Evolutionary conservation across 2,329 filamentous ascomycete genomes (phyloP), one percentile per base, ranked within the genome.

Genomic region (Phialophora expanda): DNA sequence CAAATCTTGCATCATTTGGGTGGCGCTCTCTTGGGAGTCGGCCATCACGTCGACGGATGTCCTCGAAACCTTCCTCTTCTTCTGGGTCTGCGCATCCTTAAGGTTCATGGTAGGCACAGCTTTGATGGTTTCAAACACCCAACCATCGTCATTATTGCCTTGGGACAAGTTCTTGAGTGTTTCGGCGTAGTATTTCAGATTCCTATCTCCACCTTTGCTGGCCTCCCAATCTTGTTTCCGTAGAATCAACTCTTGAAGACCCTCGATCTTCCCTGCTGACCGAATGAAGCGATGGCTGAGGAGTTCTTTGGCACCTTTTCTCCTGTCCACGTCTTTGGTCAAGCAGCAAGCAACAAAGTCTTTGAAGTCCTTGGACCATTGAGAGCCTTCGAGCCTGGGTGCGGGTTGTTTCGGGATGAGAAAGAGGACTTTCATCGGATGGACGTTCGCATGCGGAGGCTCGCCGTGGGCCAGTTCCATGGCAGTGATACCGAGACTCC

Each of bases 101-200:
- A 86, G 83, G 3, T 82, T 84, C 34, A 89, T 82, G 67, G 81
- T 78, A 0, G 90, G 92, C 7, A 83, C 78, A 11, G 86, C 85
- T 77, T 91, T 95, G 75, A 98, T 88, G 0, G 94, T 98, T 74
- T 97, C 94, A 75, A 98, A 98, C 1, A 96, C 90, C 94, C 94
- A 98, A 70, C 91, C 93, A 69, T 97, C 92, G 17, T 91, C 84
- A 4, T 93, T 89, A 44, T 86, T 83, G 70, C 83, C 87, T 86
- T 84, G 2, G 86, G 84, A 61, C 41, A 96, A 85, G 8, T 86
- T 89, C 72, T 90, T 87, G 56, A 98, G 83, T 2, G 94, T 97
- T 80, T 98, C 94, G 73, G 97, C 93, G 78, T 98, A 98, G 78
- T 94, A 96, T 73, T 91, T 90, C 1, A 90, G 86, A 73, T 92